Base-by-base conservation (phyloP, 2,329 filamentous ascomycete species). In the Fusarium kyushuense region DNA sequence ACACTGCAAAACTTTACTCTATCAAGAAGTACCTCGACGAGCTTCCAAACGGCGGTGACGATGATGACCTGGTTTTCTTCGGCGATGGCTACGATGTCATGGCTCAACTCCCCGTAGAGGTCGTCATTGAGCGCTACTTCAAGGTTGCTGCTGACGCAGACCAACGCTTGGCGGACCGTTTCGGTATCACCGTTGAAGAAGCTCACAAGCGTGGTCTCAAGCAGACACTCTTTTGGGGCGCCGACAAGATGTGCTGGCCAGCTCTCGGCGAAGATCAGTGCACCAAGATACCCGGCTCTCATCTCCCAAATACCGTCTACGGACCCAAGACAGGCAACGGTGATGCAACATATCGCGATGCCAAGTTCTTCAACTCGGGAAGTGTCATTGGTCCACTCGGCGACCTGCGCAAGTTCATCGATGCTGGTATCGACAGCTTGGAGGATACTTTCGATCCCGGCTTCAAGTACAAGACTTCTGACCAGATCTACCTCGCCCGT, bases 21-120 rank as follows among this genome's bases (percentile, higher is more conserved):
- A 81, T 52, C 35, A 61, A 64, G 13, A 78, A 78, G 6, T 80
- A 82, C 53, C 72, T 82, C 27, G 80, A 80, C 60, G 81, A 81
- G 62, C 68, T 82, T 14, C 76, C 57, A 60, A 11, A 32, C 54
- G 3, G 70, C 65, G 11, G 60, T 3, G 72, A 77, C 6, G 76
- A 89, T 58, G 80, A 87, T 21, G 90, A 92, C 73, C 76, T 92
- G 29, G 83, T 90, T 10, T 77, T 91, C 58, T 81, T 91, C 46
- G 82, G 89, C 8, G 89, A 92, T 73, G 88, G 86, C 2, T 84
- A 87, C 74, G 87, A 91, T 60, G 82, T 88, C 2, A 87, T 88
- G 79, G 87, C 91, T 61, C 90, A 92, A 74, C 79, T 92, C 4
- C 88, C 89, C 0, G 84, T 87, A 4, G 85, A 89, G 41, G 81